Conservation (phyloP, 306 rosid genomes). For the Heteromeles arbutifolia region DNA sequence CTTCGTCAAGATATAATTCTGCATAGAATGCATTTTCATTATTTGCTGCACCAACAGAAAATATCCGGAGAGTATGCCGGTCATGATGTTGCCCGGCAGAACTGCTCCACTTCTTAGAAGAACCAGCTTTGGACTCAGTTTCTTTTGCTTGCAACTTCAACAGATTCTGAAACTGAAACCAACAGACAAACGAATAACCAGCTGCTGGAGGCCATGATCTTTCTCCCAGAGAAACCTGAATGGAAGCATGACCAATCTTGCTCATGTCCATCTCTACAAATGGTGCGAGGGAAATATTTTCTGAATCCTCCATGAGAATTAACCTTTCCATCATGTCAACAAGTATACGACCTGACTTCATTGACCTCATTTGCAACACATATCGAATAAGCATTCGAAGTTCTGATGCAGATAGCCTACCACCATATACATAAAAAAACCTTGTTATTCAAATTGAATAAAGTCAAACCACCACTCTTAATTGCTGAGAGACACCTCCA, state of each 20-base stretch:
- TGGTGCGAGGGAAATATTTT: slow-evolving; percentile 79
- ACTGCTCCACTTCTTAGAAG: slow-evolving; percentile 54
- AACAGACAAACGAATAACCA: slow-evolving; percentile 97
- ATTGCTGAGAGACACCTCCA: background rate
- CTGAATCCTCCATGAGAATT: slow-evolving; percentile 76
- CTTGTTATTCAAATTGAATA: slow-evolving; percentile 8
- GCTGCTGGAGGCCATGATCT: slow-evolving; percentile 99
- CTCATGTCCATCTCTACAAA: slow-evolving; percentile 96
- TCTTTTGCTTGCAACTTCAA: slow-evolving; percentile 71
- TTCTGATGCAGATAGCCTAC: slow-evolving; percentile 81
- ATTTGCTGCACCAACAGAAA: slow-evolving; percentile 86
- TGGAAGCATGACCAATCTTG: slow-evolving; percentile 86
- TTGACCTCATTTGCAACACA: slow-evolving; percentile 73
- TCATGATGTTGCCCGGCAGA: slow-evolving; percentile 46
- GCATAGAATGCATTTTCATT: slow-evolving; percentile 67
- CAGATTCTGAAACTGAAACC: slow-evolving; percentile 90
- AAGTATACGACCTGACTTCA: slow-evolving; percentile 70
- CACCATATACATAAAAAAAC: slow-evolving; percentile 9
- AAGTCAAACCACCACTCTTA: background rate
- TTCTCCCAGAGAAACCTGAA: slow-evolving; percentile 98
- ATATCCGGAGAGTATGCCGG: slow-evolving; percentile 56
- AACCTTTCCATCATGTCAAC: slow-evolving; percentile 90
- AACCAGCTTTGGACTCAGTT: slow-evolving; percentile 46
- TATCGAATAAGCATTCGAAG: slow-evolving; percentile 70
- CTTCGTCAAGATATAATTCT: slow-evolving; percentile 92